Conservation (phyloP, 495 filamentous ascomycete species). For the Sabuloglossum arenarium region DNA sequence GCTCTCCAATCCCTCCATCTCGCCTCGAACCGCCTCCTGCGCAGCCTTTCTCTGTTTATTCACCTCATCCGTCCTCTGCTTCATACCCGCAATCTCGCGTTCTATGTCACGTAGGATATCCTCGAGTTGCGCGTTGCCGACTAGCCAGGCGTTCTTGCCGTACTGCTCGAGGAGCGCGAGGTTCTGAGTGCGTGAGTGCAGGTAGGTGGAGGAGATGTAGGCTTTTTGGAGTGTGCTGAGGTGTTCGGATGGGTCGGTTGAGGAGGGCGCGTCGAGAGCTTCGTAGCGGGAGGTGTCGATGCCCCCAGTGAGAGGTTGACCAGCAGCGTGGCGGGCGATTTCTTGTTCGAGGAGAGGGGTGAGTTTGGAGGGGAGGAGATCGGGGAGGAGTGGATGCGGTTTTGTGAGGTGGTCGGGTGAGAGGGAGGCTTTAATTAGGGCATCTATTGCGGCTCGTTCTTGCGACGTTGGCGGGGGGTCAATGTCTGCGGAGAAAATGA, state of each 20-base stretch:
- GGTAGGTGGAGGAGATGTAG: slow-evolving; percentile 44
- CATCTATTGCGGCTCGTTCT: slow-evolving; percentile 34
- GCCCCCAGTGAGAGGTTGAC: slow-evolving; percentile 23
- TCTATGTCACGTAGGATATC: slow-evolving; percentile 50
- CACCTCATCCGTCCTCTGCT: slow-evolving; percentile 42
- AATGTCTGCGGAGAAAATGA: slow-evolving; percentile 31
- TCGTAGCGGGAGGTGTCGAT: slow-evolving; percentile 73
- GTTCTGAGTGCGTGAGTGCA: slow-evolving; percentile 42
- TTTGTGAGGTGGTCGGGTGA: slow-evolving; percentile 21
- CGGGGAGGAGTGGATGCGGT: slow-evolving; percentile 21
- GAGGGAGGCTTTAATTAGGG: slow-evolving; percentile 46
- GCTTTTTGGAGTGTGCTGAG: slow-evolving; percentile 18
- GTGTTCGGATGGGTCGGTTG: slow-evolving; percentile 1
- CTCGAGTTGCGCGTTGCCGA: slow-evolving; percentile 63
- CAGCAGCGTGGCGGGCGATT: slow-evolving; percentile 33
- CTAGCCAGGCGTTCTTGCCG: slow-evolving; percentile 81
- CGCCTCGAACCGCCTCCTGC: slow-evolving; percentile 48
- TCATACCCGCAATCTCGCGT: slow-evolving; percentile 46
- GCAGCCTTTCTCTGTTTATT: slow-evolving; percentile 46
- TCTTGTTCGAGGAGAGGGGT: slow-evolving; percentile 42
- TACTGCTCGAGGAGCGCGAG: slow-evolving; percentile 53
- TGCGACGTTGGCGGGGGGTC: slow-evolving; percentile 40
- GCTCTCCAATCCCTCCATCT: slow-evolving; percentile 47
- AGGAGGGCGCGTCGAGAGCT: slow-evolving; percentile 24
- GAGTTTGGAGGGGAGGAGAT: slow-evolving; percentile 22